Conservation (phyloP, 495 filamentous ascomycete genomes). For the Wilcoxina mikolae region DNA sequence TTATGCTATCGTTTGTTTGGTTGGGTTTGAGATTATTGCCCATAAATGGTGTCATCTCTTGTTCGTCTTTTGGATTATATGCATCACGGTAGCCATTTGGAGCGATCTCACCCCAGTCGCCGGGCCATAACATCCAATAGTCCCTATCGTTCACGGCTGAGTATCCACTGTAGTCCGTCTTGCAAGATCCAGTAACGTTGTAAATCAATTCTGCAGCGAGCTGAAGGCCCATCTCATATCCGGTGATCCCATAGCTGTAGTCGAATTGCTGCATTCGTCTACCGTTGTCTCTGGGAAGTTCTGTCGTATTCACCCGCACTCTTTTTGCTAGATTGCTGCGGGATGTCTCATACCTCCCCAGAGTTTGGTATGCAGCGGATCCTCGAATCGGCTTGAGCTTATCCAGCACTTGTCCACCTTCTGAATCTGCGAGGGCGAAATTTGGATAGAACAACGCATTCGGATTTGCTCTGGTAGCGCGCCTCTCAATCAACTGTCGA, state of each 20-base stretch:
- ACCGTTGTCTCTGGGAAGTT: not conserved
- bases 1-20: not conserved
- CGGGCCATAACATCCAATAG: no score
- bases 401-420: no score
- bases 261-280: not conserved
- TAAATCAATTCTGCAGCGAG: not conserved
- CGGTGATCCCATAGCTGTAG: not conserved
- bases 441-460: not conserved
- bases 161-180: not conserved
- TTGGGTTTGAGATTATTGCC: not conserved
- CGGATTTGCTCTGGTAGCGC: not conserved
- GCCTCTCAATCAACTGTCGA: not conserved
- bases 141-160: not conserved
- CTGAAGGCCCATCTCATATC: not conserved
- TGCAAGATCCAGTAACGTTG: not conserved
- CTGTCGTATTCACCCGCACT: not conserved
- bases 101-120: not conserved
- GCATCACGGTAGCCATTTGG: not conserved
- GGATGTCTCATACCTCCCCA: not conserved
- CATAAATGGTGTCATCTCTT: not conserved
- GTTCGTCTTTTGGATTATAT: not conserved
- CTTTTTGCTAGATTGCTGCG: not conserved
- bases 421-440: no score
- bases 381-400: not conserved
- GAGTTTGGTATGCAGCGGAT: not conserved